phyloP scores from a whole-genome alignment of 2,329 filamentous ascomycete genomes.

The Phaeoacremonium minimum region DNA sequence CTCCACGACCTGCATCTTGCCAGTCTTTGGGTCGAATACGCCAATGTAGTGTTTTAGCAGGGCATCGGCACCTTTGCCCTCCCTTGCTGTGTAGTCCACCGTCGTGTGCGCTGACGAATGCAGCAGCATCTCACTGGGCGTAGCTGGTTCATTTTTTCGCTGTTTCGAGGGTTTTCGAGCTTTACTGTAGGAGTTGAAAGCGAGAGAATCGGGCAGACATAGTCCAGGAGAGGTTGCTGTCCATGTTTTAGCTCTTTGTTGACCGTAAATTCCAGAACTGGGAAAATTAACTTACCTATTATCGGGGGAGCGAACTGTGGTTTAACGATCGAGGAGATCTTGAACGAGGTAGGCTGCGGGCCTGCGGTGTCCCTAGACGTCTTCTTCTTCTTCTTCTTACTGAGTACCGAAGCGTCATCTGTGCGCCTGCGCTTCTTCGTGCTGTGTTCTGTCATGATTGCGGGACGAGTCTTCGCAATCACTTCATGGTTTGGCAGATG shows the following conservation, averaged over 20 bases:
- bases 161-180: slow-evolving; percentile 28
- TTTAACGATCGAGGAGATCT: slow-evolving; percentile 16
- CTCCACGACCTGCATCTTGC: slow-evolving; percentile 56
- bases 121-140: slow-evolving; percentile 46
- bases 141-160: slow-evolving; percentile 17
- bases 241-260: neutral
- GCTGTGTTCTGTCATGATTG: slow-evolving; percentile 30
- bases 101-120: slow-evolving; percentile 53
- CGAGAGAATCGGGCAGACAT: slow-evolving; percentile 25
- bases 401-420: slow-evolving; percentile 27
- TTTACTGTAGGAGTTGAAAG: slow-evolving; percentile 46
- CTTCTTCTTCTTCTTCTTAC: slow-evolving; percentile 46
- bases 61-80: slow-evolving; percentile 37
- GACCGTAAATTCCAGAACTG: neutral
- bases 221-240: slow-evolving; percentile 37
- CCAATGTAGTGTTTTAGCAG: slow-evolving; percentile 61
- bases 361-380: slow-evolving; percentile 36
- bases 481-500: no score
- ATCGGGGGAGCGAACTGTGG: slow-evolving; percentile 19
- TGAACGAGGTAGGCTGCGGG: slow-evolving; percentile 29
- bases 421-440: slow-evolving; percentile 52
- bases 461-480: no score
- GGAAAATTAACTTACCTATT: slow-evolving; percentile 19
- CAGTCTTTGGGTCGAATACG: slow-evolving; percentile 57
- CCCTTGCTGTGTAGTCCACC: slow-evolving; percentile 56